Evolutionary conservation across 345 rosid species (phyloP), one percentile per base, ranked within the genome.

Genomic region (Citrus sp.): DNA sequence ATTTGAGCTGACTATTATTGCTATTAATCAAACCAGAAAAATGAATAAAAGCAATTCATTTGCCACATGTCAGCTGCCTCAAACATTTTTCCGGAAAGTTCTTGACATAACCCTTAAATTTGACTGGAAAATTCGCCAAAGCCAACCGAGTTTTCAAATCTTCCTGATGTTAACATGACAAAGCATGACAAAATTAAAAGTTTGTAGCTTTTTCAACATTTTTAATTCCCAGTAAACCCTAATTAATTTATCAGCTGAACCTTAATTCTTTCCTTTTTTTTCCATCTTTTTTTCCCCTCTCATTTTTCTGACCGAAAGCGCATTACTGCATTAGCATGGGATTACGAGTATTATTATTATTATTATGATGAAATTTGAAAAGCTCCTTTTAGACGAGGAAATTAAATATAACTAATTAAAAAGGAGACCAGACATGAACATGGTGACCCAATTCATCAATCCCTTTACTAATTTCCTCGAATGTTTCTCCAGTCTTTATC

Each of bases 271-370:
- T 46, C 18, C 51, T 13, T 3, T 40, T 6, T 0, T 67, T 9
- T 21, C 38, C 1, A 9, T 35, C 7, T 35, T 7, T 1, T 16
- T 7, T 19, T 21, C 21, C 9, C 2, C 2, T 1, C n/a, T 21
- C 5, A 7, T 24, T 6, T 69, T 46, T 42, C 38, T 16, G 74
- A 64, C 78, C 78, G 70, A 64, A 49, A 64, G 78, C 51, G 78
- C 46, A 30, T 75, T 7, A n/a, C 58, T 75, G 78, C 46, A 46
- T 75, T 32, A n/a, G 68, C 78, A 30, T 75, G 71, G 78, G 58
- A 72, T 72, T 72, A 72, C 28, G 24, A 55, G 58, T 42, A 16
- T 0, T 46, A 38, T 37, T 37, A 35, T 37, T 7, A 9, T n/a
- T 62, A 63, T 28, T 4, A 34, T 9, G 0, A 42, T 42, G 25